Evolutionary conservation across 2,329 filamentous ascomycete genomes (phyloP), one percentile per base, ranked within the genome.

Genomic region (Lecanicillium sp.): DNA sequence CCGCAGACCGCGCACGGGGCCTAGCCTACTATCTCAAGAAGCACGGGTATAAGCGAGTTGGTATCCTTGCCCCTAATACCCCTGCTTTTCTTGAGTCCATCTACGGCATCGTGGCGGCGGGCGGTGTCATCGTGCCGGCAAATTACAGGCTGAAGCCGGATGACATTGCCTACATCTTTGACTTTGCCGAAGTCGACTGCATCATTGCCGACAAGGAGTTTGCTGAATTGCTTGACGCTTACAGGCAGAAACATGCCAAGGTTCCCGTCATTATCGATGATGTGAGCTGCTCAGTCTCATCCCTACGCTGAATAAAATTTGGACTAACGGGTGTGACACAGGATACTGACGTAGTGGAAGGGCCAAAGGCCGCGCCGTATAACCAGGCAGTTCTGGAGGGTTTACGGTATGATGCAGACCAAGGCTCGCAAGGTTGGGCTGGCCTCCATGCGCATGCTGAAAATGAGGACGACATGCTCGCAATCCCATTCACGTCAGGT

Each of bases 41-140:
- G 58, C 77, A 85, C 54, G 72, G 75, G 4, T 79, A 78, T 53
- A 82, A 78, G 52, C 74, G 85, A 43, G 84, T 97, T 5, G 92
- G 92, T 6, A 81, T 98, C 34, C 69, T 98, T 10, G 81, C 80
- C 8, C 86, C 92, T 3, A 98, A 98, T 58, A 98, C 92, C 1
- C 92, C 92, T 0, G 89, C 89, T 0, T 97, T 97, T 52, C 69
- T 98, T 19, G 90, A 97, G 63, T 77, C 80, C 6, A 86, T 95
- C 45, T 98, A 87, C 55, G 92, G 85, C 2, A 83, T 96, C 49
- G 81, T 81, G 1, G 89, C 85, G 1, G 85, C 85, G 1, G 87
- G 87, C 2, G 85, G 72, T 7, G 76, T 94, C 17, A 79, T 88
- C 44, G 84, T 95, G 38, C 73, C 74, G 2, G 73, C 61, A 19